phyloP scores from a whole-genome alignment of 441 rosid species.

The Populus hybrid region DNA sequence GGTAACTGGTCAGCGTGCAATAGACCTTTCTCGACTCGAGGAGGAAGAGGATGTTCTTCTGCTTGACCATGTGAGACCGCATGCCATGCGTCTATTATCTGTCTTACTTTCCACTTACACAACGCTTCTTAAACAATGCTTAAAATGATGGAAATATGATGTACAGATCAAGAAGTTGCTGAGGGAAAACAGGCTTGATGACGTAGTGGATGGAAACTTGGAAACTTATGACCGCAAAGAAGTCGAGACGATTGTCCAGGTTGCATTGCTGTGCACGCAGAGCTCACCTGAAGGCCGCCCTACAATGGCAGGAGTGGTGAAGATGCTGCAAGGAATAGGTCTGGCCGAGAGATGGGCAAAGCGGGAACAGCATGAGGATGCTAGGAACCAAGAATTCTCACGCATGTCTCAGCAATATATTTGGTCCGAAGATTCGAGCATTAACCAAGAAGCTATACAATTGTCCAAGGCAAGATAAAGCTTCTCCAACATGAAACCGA shows the following conservation, averaged over 20 bases:
- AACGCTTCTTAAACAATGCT: background rate
- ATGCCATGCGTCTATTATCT: background rate
- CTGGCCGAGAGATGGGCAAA: conserved; percentile 73
- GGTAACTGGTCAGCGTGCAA: conserved; percentile 54
- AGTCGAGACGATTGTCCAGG: conserved; percentile 73
- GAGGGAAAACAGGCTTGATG: conserved; percentile 67
- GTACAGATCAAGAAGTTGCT: conserved; percentile 67
- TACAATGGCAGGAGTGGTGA: conserved; percentile 68
- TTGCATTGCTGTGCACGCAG: conserved; percentile 81
- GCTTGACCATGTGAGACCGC: conserved; percentile 50
- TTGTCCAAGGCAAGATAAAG: conserved; percentile 67
- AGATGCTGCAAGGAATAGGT: conserved; percentile 72
- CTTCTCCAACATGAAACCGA: background rate
- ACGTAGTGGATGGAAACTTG: conserved; percentile 73
- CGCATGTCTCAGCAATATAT: conserved; percentile 47
- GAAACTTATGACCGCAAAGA: conserved; percentile 46
- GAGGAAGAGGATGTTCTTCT: conserved; percentile 63
- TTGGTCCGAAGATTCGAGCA: conserved; percentile 70
- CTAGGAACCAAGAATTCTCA: conserved; percentile 50
- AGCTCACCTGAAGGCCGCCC: conserved; percentile 78
- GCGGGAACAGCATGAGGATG: conserved; percentile 74
- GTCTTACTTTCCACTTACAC: background rate
- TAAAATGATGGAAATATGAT: conserved; percentile 5
- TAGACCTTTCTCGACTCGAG: conserved; percentile 55
- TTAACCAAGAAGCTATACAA: conserved; percentile 77